phyloP scores from a whole-genome alignment of 148 eudicot genomes.

The Cornus controversa region DNA sequence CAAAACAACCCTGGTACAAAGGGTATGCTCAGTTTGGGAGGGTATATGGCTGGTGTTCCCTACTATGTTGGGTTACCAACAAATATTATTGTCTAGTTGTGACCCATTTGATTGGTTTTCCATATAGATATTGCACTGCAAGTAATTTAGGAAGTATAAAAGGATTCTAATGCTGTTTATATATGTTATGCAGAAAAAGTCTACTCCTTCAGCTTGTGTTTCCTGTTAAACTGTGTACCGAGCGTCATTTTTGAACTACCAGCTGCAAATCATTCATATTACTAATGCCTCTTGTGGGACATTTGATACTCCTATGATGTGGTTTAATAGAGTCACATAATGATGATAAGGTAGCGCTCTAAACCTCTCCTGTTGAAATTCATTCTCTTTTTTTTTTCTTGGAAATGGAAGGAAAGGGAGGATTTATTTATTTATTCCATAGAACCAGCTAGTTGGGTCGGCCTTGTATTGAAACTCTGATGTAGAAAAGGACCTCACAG shows the following conservation, averaged over 20 bases:
- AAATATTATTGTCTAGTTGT: too few species aligned
- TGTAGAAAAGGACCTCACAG: too few species aligned
- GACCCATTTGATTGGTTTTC: not conserved
- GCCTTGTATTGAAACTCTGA: too few species aligned
- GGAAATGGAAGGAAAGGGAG: not conserved
- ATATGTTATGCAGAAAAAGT: constrained; percentile 9
- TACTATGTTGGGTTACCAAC: not conserved
- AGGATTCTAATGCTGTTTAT: not conserved
- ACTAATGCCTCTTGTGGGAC: too few species aligned
- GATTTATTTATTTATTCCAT: not conserved
- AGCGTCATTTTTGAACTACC: not conserved
- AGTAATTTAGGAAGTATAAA: not conserved
- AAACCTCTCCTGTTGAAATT: constrained; percentile 3
- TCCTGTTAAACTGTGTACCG: not conserved
- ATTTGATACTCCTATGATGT: too few species aligned
- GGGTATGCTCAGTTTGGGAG: not conserved
- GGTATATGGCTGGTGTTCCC: not conserved
- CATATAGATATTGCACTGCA: not conserved
- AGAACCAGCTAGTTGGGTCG: too few species aligned
- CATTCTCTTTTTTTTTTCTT: not conserved
- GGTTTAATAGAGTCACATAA: not conserved
- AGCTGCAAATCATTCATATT: too few species aligned
- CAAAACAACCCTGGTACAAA: not conserved
- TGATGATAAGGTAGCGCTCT: not conserved
- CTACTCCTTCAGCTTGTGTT: not conserved